These are phyloP conservation scores for Zangia roseola DNA, from an alignment of 768 basidiomycete genomes.

Conservation along the genomic window DNA sequence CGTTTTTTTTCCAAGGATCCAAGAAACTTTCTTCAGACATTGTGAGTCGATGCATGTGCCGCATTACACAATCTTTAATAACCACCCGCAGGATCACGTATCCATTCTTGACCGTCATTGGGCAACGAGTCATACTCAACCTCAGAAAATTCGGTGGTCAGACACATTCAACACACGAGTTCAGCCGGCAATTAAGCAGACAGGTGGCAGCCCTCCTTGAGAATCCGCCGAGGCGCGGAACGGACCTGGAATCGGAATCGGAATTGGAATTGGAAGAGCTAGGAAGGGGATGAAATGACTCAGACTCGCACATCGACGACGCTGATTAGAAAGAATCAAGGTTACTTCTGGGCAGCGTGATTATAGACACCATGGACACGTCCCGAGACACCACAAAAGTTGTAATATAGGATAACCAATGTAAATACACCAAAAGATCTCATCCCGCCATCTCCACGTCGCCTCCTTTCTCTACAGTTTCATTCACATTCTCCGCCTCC, in stretches of 20 bases:
- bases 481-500: not conserved
- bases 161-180: constrained; percentile 6
- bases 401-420: not conserved
- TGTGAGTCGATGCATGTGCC: constrained; percentile 10
- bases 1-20: not conserved
- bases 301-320: too few relatives aligned
- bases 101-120: constrained; percentile 14
- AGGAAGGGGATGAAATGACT: too few relatives aligned
- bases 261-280: not conserved
- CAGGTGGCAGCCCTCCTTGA: constrained; percentile 8
- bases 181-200: constrained; percentile 11
- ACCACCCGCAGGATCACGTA: constrained; percentile 12
- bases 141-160: constrained; percentile 8
- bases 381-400: too few relatives aligned
- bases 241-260: too few relatives aligned
- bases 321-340: too few relatives aligned
- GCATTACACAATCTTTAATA: too few relatives aligned
- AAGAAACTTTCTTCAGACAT: constrained; percentile 1
- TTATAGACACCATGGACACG: too few relatives aligned
- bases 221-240: too few relatives aligned
- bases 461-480: not conserved
- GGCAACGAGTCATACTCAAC: constrained; percentile 26
- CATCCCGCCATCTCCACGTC: not conserved
- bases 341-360: too few relatives aligned
- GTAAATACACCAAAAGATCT: constrained; percentile 10